Evolutionary conservation across 2,329 filamentous ascomycete genomes (phyloP), one percentile per base, ranked within the genome.

Genomic region (Fusarium praegraminearum): DNA sequence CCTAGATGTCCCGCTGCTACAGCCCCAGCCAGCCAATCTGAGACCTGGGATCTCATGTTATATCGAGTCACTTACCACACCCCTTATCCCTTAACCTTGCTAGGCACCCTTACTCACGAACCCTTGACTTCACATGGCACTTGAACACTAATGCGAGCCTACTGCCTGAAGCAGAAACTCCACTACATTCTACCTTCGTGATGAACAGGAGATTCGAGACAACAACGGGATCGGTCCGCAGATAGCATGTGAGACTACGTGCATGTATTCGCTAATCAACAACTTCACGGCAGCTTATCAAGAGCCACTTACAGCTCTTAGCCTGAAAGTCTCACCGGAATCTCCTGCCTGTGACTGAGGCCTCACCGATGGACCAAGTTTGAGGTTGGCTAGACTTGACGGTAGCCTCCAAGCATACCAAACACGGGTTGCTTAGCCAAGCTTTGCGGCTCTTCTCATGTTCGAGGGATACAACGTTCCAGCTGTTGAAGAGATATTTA

Each of bases 331-430:
- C 36, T 56, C 53, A 57, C 56, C 41, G 35, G 35, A 55, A 45
- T 62, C 56, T 64, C 57, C 57, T 72, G 73, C 71, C 73, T 75
- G 65, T 65, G 59, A 51, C 57, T 65, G 61, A 62, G 61, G 60
- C 40, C 55, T 53, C 47, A 61, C 56, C 22, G 33, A 54, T 61
- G 33, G 32, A 46, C 52, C 56, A 49, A 65, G 44, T 41, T 68
- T 66, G 52, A 67, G 63, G 24, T n/a, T 36, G 26, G 53, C 38
- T 57, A 49, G 43, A 50, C 35, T 55, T 58, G n/a, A 41, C 33
- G 36, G 53, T 33, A 53, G 50, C 36, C 43, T 36, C 30, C 53
- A 35, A 35, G 52, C 51, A 61, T 49, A 44, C 43, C 44, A 44
- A 24, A 44, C 33, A 44, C 55, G 45, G 32, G n/a, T 57, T 54